Conservation (phyloP, 2,329 filamentous ascomycete species). For the Saccharata proteae region DNA sequence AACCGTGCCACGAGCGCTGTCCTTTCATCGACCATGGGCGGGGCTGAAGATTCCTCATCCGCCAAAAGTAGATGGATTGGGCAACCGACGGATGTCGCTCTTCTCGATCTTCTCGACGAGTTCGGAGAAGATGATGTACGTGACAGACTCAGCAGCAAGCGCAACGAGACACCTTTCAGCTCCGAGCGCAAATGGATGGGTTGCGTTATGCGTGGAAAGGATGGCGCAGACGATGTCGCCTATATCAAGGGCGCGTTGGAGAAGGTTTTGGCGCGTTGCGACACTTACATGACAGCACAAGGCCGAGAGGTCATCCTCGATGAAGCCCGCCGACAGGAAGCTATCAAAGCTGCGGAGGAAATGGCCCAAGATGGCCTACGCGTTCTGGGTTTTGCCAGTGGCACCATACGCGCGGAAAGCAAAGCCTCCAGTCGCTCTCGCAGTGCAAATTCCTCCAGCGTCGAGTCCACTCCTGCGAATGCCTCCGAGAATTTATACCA, state of each 20-base stretch:
- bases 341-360: constrained; percentile 63
- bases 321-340: constrained; percentile 59
- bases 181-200: constrained; percentile 99
- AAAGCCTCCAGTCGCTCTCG: constrained; percentile 12
- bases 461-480: constrained; percentile 9
- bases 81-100: constrained; percentile 94
- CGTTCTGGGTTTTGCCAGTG: constrained; percentile 88
- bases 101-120: constrained; percentile 81
- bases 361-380: constrained; percentile 86
- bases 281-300: constrained; percentile 78
- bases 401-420: constrained; percentile 36
- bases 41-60: constrained; percentile 41
- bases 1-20: constrained; percentile 68
- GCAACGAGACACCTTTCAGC: constrained; percentile 85
- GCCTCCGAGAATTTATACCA: constrained; percentile 59
- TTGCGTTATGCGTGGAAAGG: constrained; percentile 54
- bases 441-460: constrained; percentile 21
- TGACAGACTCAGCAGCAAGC: constrained; percentile 68
- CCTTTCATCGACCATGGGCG: constrained; percentile 67
- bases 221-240: constrained; percentile 56
- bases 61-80: constrained; percentile 86
- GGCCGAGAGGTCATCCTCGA: constrained; percentile 81
- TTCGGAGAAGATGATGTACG: constrained; percentile 88
- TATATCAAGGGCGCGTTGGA: constrained; percentile 96
- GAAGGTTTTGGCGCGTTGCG: constrained; percentile 71